phyloP scores from a whole-genome alignment of 1,284 basidiomycete genomes.

The Microbotryum saponariae region DNA sequence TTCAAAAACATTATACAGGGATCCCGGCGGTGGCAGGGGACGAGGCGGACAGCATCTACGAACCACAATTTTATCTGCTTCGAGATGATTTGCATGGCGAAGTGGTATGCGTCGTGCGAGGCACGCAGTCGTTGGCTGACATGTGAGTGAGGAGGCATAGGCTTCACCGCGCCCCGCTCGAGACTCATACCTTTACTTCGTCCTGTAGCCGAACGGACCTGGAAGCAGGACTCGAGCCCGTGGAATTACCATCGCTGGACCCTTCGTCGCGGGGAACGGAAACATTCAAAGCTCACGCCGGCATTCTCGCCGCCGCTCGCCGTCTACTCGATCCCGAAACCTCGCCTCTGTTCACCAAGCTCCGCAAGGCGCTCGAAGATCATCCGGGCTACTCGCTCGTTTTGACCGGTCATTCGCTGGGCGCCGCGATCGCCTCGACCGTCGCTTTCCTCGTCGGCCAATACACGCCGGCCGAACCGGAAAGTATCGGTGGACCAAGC shows the following conservation, averaged over 20 bases:
- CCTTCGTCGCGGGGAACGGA: neutral
- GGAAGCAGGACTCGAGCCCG: conserved; percentile 17
- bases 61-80: conserved; percentile 26
- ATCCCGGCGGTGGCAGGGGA: neutral
- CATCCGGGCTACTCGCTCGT: conserved; percentile 23
- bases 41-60: conserved; percentile 8
- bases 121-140: conserved; percentile 27
- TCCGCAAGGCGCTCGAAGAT: conserved; percentile 14
- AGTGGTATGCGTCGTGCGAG: conserved; percentile 24
- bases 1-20: conserved; percentile 17
- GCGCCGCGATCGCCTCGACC: conserved; percentile 23
- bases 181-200: neutral
- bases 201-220: conserved; percentile 22
- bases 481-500: too few species aligned
- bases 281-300: conserved; percentile 18
- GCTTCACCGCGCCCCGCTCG: too few species aligned
- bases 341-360: conserved; percentile 14
- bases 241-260: conserved; percentile 1
- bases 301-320: conserved; percentile 20
- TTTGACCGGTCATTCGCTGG: conserved; percentile 26
- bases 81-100: conserved; percentile 22
- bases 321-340: conserved; percentile 15
- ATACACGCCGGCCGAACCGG: conserved; percentile 4
- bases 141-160: conserved; percentile 6
- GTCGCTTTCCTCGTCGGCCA: conserved; percentile 20